A percentile compares a stretch with the other conserved stretches of the same genome.
phyloP scores from a whole-genome alignment of 306 rosid genomes.

The Inga leiocalycina region DNA sequence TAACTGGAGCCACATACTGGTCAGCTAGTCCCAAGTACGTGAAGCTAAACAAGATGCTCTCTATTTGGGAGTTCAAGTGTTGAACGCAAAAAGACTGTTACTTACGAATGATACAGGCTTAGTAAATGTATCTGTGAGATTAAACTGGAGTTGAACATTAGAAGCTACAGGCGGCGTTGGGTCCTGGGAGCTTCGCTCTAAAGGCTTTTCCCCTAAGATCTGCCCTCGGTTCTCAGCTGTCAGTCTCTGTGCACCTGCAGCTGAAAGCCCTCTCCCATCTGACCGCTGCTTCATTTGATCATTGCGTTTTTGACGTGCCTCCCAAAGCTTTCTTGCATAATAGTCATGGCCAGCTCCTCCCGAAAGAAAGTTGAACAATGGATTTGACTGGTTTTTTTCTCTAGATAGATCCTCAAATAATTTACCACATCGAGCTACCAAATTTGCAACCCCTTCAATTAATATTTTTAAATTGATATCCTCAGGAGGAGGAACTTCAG shows the following conservation, averaged over 20 bases:
- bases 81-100: constrained; percentile 31
- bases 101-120: constrained; percentile 75
- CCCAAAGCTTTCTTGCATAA: constrained; percentile 93
- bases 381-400: constrained; percentile 86
- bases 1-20: background rate
- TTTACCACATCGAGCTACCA: constrained; percentile 96
- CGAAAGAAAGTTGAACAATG: constrained; percentile 79
- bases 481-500: constrained; percentile 75
- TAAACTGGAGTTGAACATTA: constrained; percentile 71
- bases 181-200: constrained; percentile 67
- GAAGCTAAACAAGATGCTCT: constrained; percentile 29
- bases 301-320: constrained; percentile 67
- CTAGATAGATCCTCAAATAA: constrained; percentile 91
- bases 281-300: constrained; percentile 56
- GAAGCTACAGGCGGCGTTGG: constrained; percentile 55
- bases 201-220: constrained; percentile 84
- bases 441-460: constrained; percentile 91
- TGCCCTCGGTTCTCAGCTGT: constrained; percentile 90
- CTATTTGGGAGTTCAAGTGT: constrained; percentile 25
- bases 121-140: constrained; percentile 90
- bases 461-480: constrained; percentile 77
- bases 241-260: constrained; percentile 57
- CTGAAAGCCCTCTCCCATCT: constrained; percentile 58
- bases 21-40: constrained; percentile 28
- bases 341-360: constrained; percentile 93